Evolutionary conservation across 2,329 filamentous ascomycete genomes (phyloP).

Genomic region (Xylogone sp.): DNA sequence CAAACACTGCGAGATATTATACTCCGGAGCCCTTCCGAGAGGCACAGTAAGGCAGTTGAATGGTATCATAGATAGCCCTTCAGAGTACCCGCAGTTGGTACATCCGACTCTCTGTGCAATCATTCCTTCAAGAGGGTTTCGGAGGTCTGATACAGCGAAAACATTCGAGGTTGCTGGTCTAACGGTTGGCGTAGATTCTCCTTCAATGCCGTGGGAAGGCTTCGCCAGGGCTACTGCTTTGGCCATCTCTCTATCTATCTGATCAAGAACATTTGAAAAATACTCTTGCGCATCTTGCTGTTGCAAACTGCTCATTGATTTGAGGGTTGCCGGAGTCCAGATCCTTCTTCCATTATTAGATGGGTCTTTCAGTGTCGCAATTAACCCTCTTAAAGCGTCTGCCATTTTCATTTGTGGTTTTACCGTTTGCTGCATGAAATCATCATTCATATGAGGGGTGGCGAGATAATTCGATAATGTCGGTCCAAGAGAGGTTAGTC

Average conservation of each 20-base stretch:
- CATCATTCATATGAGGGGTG: constrained; percentile 33
- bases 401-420: constrained; percentile 26
- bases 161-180: constrained; percentile 1
- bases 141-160: constrained; percentile 29
- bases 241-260: constrained; percentile 73
- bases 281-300: constrained; percentile 99
- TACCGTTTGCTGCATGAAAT: constrained; percentile 10
- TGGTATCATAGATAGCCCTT: constrained; percentile 83
- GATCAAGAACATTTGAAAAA: constrained; percentile 83
- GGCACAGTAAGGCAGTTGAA: constrained; percentile 93
- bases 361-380: constrained; percentile 65
- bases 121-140: constrained; percentile 83
- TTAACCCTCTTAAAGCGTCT: constrained; percentile 47
- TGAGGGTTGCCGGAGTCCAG: constrained; percentile 78
- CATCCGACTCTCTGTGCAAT: constrained; percentile 88
- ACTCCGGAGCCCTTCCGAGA: constrained; percentile 60
- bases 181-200: constrained; percentile 8
- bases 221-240: constrained; percentile 35
- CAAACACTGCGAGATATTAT: constrained; percentile 74
- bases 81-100: constrained; percentile 77
- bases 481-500: constrained; percentile 66
- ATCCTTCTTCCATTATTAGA: constrained; percentile 71
- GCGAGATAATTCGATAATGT: constrained; percentile 65
- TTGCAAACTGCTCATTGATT: constrained; percentile 91
- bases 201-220: constrained; percentile 19